phyloP scores from a whole-genome alignment of 805 yeast genomes.

The Limtongia smithiae region DNA sequence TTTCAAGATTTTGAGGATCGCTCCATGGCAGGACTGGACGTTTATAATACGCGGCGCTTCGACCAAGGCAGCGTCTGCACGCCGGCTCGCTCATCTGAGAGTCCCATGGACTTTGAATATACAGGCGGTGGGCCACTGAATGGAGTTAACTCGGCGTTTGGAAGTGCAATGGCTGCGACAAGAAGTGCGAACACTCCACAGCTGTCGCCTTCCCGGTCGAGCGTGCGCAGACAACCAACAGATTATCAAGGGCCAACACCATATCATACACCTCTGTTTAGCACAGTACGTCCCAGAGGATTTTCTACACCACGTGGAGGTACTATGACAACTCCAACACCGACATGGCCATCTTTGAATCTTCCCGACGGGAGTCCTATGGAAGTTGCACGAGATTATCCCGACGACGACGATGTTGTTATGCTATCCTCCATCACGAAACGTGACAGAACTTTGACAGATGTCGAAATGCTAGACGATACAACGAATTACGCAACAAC shows the following conservation, averaged over 20 bases:
- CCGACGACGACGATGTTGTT: slow-evolving; percentile 22
- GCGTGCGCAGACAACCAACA: no score
- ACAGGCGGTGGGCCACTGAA: slow-evolving; percentile 13
- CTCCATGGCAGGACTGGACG: no score
- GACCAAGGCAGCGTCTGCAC: slow-evolving; percentile 1
- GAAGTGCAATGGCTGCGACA: not conserved
- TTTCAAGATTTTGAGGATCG: no score
- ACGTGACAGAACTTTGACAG: no score
- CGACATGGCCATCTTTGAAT: not conserved
- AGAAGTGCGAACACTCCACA: no score
- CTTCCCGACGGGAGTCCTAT: slow-evolving; percentile 10
- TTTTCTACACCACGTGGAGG: not conserved
- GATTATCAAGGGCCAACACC: no score
- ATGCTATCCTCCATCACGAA: slow-evolving; percentile 17
- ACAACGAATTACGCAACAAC: no score
- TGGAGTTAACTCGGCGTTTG: slow-evolving; percentile 15
- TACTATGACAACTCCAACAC: not conserved
- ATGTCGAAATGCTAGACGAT: no score
- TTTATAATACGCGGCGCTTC: slow-evolving; percentile 11
- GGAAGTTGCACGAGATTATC: not conserved
- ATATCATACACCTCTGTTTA: no score
- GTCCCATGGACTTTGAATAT: slow-evolving; percentile 25
- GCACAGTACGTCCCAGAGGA: not conserved
- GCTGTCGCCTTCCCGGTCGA: no score
- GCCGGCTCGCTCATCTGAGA: slow-evolving; percentile 15